Percentiles rank a stretch among this genome's conserved stretches.
phyloP scores from a whole-genome alignment of 352 stramenopile genomes.

The Globisporangium paroecandrum region DNA sequence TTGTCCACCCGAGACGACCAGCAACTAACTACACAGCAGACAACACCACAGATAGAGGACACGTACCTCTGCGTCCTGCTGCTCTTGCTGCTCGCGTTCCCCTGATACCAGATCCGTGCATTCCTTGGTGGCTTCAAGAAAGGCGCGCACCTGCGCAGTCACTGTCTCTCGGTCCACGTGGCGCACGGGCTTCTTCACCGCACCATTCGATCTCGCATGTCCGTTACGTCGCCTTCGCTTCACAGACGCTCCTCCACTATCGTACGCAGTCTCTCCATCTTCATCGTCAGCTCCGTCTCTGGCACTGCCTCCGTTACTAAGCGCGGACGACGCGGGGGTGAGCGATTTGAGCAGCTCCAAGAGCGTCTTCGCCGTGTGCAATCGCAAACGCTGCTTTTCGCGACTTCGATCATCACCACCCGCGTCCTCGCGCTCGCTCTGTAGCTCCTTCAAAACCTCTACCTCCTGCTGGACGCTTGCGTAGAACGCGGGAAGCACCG shows the following conservation, averaged over 20 bases:
- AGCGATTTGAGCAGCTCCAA: conserved; percentile 17
- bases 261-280: not conserved
- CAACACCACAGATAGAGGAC: not conserved
- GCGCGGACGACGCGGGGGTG: not conserved
- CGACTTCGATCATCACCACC: not conserved
- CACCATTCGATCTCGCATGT: not conserved
- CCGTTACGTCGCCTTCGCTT: not conserved
- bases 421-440: not conserved
- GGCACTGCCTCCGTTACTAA: too few relatives aligned
- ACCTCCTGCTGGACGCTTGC: conserved; percentile 26
- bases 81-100: conserved; percentile 43
- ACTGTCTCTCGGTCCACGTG: conserved; percentile 9
- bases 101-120: conserved; percentile 49
- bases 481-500: conserved; percentile 37
- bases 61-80: conserved; percentile 68
- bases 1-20: not conserved
- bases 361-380: conserved; percentile 14
- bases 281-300: conserved; percentile 4
- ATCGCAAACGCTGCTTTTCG: conserved; percentile 4
- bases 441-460: not conserved
- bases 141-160: conserved; percentile 22
- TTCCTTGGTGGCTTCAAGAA: conserved; percentile 35
- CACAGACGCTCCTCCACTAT: not conserved
- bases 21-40: not conserved
- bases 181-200: not conserved